Conservation (phyloP, 805 yeast genomes). For the Pichia nakasei region DNA sequence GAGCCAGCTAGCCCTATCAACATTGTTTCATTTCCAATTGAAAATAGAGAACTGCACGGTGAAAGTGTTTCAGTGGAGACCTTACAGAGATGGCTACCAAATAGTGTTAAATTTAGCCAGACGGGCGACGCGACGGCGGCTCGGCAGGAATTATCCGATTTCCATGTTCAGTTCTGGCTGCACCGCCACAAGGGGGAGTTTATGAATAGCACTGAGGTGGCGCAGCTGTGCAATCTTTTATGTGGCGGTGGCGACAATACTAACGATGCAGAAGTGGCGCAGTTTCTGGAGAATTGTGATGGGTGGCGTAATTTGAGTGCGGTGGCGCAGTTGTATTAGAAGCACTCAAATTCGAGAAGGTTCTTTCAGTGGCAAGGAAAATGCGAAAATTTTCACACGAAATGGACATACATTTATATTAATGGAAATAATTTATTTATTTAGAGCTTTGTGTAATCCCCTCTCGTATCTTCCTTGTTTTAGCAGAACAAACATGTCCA, state of each 20-base stretch:
- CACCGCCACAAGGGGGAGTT: neutral
- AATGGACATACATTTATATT: neutral
- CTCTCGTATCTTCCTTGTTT: neutral
- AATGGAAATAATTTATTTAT: too few species aligned
- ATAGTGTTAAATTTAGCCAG: neutral
- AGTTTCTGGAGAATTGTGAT: neutral
- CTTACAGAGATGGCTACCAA: neutral
- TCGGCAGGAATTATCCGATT: neutral
- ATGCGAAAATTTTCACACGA: neutral
- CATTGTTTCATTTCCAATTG: slow-evolving; percentile 63
- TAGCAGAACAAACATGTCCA: slow-evolving; percentile 49
- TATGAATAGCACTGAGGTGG: neutral
- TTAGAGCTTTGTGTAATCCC: too few species aligned
- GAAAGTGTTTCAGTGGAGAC: slow-evolving; percentile 34
- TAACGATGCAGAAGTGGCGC: neutral
- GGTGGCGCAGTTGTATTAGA: neutral
- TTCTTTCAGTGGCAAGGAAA: neutral
- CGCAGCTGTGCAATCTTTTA: neutral
- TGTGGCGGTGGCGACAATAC: neutral
- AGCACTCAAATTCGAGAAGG: neutral
- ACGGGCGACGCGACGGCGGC: too few species aligned
- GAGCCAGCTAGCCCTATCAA: slow-evolving; percentile 34
- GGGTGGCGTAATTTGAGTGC: neutral
- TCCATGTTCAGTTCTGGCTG: neutral
- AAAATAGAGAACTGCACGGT: slow-evolving; percentile 71